These are phyloP conservation scores for Fomitopsis serialis DNA, from an alignment of 768 basidiomycete species.

Conservation along the genomic window DNA sequence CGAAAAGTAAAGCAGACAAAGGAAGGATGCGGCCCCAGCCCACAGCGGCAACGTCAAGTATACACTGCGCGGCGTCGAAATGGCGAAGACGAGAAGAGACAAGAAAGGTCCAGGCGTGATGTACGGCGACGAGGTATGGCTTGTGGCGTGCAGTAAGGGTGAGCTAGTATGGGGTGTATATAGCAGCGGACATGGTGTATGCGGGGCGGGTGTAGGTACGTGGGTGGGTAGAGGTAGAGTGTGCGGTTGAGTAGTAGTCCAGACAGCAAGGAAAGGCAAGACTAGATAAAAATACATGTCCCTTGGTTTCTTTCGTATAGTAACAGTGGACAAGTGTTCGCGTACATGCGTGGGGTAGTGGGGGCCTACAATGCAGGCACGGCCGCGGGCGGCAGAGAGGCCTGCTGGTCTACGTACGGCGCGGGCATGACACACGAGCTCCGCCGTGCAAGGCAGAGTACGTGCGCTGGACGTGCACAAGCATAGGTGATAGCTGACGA, in stretches of 20 bases:
- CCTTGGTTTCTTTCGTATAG: neutral
- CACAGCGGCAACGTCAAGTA: neutral
- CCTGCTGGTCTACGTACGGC: neutral
- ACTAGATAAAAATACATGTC: slow-evolving; percentile 3
- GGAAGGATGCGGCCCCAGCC: neutral
- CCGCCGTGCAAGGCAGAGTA: neutral
- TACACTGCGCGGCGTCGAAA: neutral
- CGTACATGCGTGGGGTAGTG: neutral
- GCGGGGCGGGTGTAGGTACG: neutral
- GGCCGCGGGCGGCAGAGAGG: neutral
- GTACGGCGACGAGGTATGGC: neutral
- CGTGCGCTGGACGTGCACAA: neutral
- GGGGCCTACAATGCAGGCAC: neutral
- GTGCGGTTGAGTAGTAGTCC: neutral
- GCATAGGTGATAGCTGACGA: too few species aligned
- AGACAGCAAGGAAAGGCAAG: neutral
- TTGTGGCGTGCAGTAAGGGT: neutral
- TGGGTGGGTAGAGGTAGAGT: neutral
- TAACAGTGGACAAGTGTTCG: too few species aligned
- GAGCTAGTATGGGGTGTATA: too few species aligned
- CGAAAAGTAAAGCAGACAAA: neutral
- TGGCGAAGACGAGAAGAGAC: neutral
- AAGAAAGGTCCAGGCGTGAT: neutral
- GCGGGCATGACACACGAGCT: neutral
- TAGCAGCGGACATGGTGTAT: neutral